Evolutionary conservation across 148 eudicot genomes (phyloP), one percentile per base, ranked within the genome.

Genomic region (Vaccinium corymbosum): DNA sequence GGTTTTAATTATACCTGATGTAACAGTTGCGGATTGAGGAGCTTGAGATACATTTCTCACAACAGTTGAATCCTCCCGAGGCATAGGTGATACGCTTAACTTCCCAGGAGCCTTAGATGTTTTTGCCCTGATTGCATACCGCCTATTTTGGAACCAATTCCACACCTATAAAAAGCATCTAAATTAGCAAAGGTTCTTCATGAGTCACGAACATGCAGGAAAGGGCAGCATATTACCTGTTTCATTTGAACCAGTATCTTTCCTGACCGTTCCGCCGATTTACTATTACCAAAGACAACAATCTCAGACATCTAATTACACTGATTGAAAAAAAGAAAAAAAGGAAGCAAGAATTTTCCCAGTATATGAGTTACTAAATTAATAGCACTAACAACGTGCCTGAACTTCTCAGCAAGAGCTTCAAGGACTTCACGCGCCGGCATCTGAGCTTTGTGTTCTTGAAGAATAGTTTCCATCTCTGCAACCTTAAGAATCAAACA

Each of bases 131-230:
- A 97, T 84, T 66, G 99, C 94, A 92, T 93, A 93, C 78, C 99
- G 89, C 86, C 94, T 94, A 87, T 97, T 97, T 72, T 97, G 99
- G 86, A 97, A 97, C 99, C 99, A 97, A 84, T 94, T 97, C 98
- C 97, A 97, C 25, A 95, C 95, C 98, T 96, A 78, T 70, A 86
- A 19, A 56, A 76, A 75, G 55, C 32, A 73, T 68, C 12, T 29
- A 51, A 27, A 32, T 77, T 66, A 82, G 85, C 61, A 35, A 73
- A 48, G 68, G 72, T 68, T 75, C 72, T 50, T 4, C 1, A 1
- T 12, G 56, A 35, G 0, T 50, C 56, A 17, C 27, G 72, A 22
- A 61, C 49, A 82, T 49, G 64, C n/a, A 49, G 49, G 6, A 6
- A 48, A 73, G 52, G 70, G 64, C 51, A 76, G 78, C 25, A 64